These are phyloP conservation scores for Mycena vulgaris DNA, from an alignment of 768 basidiomycete genomes.

Conservation along the genomic window DNA sequence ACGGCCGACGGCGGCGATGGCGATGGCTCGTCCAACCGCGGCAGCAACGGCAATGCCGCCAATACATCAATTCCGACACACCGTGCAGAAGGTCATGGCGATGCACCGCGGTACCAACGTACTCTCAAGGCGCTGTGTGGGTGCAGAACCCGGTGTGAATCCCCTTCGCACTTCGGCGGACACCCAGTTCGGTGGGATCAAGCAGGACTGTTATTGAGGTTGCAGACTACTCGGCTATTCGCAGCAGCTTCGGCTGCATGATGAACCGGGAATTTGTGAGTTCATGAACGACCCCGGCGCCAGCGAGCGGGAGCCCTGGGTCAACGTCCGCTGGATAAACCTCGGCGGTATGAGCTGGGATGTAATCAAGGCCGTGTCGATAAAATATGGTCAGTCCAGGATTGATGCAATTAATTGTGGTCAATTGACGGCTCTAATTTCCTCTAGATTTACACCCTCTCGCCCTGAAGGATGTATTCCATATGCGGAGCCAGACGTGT, in stretches of 20 bases:
- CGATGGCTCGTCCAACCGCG: conserved; percentile 31
- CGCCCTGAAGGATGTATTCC: conserved; percentile 79
- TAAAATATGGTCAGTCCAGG: conserved; percentile 70
- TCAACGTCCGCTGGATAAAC: conserved; percentile 83
- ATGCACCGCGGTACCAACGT: conserved; percentile 68
- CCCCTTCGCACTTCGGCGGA: conserved; percentile 73
- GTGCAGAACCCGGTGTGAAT: conserved; percentile 82
- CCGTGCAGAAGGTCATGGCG: conserved; percentile 74
- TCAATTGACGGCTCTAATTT: not conserved
- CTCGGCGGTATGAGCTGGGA: conserved; percentile 81
- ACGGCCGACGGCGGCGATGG: conserved; percentile 22
- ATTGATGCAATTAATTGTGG: not conserved
- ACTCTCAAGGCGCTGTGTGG: conserved; percentile 57
- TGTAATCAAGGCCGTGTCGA: conserved; percentile 77
- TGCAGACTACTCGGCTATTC: conserved; percentile 73
- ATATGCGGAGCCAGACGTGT: conserved; percentile 67
- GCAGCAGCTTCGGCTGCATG: conserved; percentile 69
- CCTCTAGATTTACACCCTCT: conserved; percentile 77
- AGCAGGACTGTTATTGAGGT: conserved; percentile 76
- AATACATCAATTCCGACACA: conserved; percentile 65
- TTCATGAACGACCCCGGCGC: conserved; percentile 63
- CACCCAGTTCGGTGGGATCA: conserved; percentile 69
- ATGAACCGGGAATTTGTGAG: conserved; percentile 71
- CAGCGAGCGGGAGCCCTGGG: conserved; percentile 69
- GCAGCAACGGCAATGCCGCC: conserved; percentile 49